Evolutionary conservation across 225 moss, liverwort and hornwort genomes (phyloP), one percentile per base, ranked within the genome.

Genomic region (Marchantia polymorpha): DNA sequence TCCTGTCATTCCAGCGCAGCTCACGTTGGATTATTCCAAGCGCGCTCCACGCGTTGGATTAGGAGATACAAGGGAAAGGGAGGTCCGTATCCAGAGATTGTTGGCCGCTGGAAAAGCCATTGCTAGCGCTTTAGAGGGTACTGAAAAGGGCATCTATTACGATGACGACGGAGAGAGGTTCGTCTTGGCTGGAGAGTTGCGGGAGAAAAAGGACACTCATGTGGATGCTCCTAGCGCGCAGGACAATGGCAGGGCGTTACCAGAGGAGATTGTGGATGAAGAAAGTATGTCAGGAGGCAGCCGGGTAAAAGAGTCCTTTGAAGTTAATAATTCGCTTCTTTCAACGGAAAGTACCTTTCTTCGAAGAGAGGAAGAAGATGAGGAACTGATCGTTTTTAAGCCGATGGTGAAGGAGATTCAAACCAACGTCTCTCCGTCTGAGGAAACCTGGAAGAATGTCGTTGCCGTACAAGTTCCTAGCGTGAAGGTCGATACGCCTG

Each of bases 361-460:
- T 19, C 52, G 77, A 61, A 77, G 80, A 82, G 95, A 92, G 74
- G 95, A 96, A 78, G 99, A 99, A 70, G 96, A 94, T 49, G 99
- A 99, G 81, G 99, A 99, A 86, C 85, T 99, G 26, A 99, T 99
- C 76, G 99, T 99, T 15, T 99, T 99, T 80, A 95, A 91, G 86
- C 99, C 99, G 46, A 87, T 99, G 84, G 82, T 64, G 49, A 95
- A 89, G 70, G 87, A 86, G 23, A 86, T 74, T 85, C 82, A 85
- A 30, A 82, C 82, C 26, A 74, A 30, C 29, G 86, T 79, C n/a
- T 81, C 88, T 47, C 79, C 89, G 70, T 70, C 83, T 59, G 93
- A 92, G 17, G 81, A 81, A 79, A 68, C 30, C 11, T 89, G 89
- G 89, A 80, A 82, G 66, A 84, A 84, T n/a, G 64, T 75, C 7